Base-by-base conservation (phyloP, 106 monocot genomes). In the Allium cepa region DNA sequence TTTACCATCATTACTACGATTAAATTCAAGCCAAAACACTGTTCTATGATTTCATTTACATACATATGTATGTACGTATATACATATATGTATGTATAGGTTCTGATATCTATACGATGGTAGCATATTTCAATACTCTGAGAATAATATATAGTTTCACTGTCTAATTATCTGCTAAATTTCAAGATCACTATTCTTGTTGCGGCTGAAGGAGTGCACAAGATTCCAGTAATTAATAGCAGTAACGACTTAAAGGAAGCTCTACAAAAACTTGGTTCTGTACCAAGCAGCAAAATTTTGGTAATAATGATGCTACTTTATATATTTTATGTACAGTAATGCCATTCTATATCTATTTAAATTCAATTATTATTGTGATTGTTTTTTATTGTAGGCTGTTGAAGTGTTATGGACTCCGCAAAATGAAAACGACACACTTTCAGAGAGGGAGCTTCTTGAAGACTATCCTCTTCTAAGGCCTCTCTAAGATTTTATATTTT, bases 401-500 rank as follows among this genome's bases (percentile, higher is more conserved):
- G 92, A 97, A 63, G 96, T 92, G 47, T 74, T 92, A 17, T 96
- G 91, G 96, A 96, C 96, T 71, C 96, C 96, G 18, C 96, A 96
- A 46, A 82, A 96, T 60, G 91, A 96, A 72, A 80, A 81, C 52
- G 91, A 96, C 76, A 86, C 96, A 4, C 81, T 96, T 27, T 82
- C 88, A 11, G 91, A 92, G 63, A 57, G 88, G 62, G 91, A 92
- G 67, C 86, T 96, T 10, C 84, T 96, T 26, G 96, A 92, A 80
- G 88, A 96, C 55, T 96, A 92, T 76, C 82, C 92, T 6, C 86
- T 96, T 50, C 74, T 96, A 72, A 85, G 88, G 73, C 91, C 95
- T 12, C 47, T 94, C 11, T 90, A 56, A 76, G 45, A 26, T 68
- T 68, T 16, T 55, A 56, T 9, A 68, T n/a, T 36, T 16, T 14